Percentiles rank a stretch among this genome's conserved stretches.
phyloP scores from a whole-genome alignment of 169 alveolate species.

The Haemoproteus tartakovskyi region DNA sequence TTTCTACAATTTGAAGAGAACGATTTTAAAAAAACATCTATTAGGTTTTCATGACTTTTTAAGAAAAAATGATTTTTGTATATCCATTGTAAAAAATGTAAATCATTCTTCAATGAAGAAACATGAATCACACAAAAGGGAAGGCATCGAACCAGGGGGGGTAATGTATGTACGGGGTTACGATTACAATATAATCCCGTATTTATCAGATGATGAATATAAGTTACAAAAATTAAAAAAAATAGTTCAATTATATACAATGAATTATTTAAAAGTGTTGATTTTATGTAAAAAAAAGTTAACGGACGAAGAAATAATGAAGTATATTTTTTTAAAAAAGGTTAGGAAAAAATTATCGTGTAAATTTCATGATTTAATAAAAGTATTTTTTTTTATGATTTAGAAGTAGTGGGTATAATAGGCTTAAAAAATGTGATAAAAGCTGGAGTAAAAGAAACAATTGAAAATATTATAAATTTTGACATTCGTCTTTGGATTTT shows the following conservation, averaged over 20 bases:
- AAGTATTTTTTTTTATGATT: slow-evolving; percentile 38
- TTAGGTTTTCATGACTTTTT: slow-evolving; percentile 58
- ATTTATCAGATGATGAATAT: slow-evolving; percentile 29
- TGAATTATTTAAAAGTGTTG: slow-evolving; percentile 53
- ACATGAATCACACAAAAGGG: no score
- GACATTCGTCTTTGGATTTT: slow-evolving; percentile 63
- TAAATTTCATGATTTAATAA: slow-evolving; percentile 31
- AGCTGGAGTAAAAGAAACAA: slow-evolving; percentile 53
- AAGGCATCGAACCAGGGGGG: slow-evolving; percentile 1
- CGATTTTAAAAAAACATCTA: slow-evolving; percentile 20
- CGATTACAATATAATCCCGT: slow-evolving; percentile 42
- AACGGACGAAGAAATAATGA: slow-evolving; percentile 56
- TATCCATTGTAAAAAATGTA: slow-evolving; percentile 46
- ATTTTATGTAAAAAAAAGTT: slow-evolving; percentile 47
- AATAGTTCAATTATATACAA: slow-evolving; percentile 29
- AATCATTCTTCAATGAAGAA: no score
- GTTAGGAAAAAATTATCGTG: slow-evolving; percentile 18
- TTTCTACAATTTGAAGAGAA: slow-evolving; percentile 43
- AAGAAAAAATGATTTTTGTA: slow-evolving; percentile 41
- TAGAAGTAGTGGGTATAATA: slow-evolving; percentile 52
- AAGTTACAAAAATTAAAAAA: slow-evolving; percentile 35
- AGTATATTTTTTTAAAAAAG: slow-evolving; percentile 36
- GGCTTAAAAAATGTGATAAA: slow-evolving; percentile 50
- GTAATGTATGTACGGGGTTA: slow-evolving; percentile 58
- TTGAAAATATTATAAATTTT: slow-evolving; percentile 32